These are phyloP conservation scores for Xylariaceae sp. DNA, from an alignment of 2,329 filamentous ascomycete genomes.

Conservation along the genomic window DNA sequence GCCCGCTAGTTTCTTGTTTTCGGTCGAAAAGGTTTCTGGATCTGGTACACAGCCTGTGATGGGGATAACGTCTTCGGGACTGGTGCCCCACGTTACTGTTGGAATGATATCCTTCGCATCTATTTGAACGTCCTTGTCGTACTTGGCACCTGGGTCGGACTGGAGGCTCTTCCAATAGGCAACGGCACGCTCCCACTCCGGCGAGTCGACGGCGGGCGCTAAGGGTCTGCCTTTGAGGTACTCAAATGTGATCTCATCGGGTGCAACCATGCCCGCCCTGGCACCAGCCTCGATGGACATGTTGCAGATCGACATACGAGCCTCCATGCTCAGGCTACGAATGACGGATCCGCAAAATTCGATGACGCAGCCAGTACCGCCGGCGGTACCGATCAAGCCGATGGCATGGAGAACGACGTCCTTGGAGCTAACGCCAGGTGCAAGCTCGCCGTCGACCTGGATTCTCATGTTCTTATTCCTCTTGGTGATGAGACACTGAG, in stretches of 20 bases:
- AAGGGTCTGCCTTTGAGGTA: conserved; percentile 90
- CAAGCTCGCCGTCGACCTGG: conserved; percentile 85
- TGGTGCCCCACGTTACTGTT: conserved; percentile 95
- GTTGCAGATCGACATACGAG: conserved; percentile 98
- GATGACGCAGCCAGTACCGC: conserved; percentile 90
- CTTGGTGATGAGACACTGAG: conserved; percentile 90
- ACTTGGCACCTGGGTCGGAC: conserved; percentile 84
- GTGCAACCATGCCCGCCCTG: conserved; percentile 93
- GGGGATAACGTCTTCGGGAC: conserved; percentile 91
- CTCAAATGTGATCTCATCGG: conserved; percentile 89
- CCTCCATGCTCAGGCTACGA: conserved; percentile 85
- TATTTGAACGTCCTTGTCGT: conserved; percentile 84
- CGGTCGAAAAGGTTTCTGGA: conserved; percentile 78
- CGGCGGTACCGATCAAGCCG: conserved; percentile 89
- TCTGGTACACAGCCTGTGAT: conserved; percentile 89
- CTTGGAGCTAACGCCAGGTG: conserved; percentile 91
- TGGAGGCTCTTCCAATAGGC: conserved; percentile 84
- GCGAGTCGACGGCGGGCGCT: conserved; percentile 76
- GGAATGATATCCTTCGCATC: conserved; percentile 90
- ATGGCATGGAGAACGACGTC: conserved; percentile 92
- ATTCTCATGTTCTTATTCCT: conserved; percentile 98
- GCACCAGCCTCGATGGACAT: conserved; percentile 98
- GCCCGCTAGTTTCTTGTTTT: conserved; percentile 75
- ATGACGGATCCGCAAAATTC: conserved; percentile 97
- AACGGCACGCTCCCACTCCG: conserved; percentile 85